Base-by-base conservation (phyloP, 177 flowering plant species). In the Tripterygium wilfordii region DNA sequence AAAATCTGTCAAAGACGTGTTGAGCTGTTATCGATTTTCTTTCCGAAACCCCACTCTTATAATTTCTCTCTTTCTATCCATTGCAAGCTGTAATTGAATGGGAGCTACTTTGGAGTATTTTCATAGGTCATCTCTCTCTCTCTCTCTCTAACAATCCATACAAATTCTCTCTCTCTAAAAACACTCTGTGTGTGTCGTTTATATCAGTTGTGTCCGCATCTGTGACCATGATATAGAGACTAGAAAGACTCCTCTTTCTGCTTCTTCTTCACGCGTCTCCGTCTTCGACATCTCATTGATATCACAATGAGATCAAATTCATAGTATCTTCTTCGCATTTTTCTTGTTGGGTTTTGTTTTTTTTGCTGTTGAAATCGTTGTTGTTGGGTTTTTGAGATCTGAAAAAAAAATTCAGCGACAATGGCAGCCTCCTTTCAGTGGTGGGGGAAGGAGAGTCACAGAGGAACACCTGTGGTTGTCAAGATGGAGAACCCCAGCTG, bases 401-500 rank as follows among this genome's bases (percentile, higher is more conserved):
- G 57, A 17, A n/a, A n/a, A n/a, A n/a, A n/a, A n/a, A n/a, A n/a
- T 64, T 16, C 9, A 30, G 5, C 13, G 5, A 23, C 48, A 48
- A 82, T 82, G 92, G 72, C 92, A 17, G 80, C 88, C 30, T 66
- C 76, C 46, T 76, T 77, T 41, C 74, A 67, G 33, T 77, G 83
- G 85, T 80, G 89, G 94, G 57, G 58, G 12, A 82, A 77, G 49
- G 76, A 77, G 37, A 68, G 61, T 49, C 82, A 77, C 57, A 60
- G 62, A 25, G 88, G 87, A 23, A 82, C 94, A 29, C 90, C 96
- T 46, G 85, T 87, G 41, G 78, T 87, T 0, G 79, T 87, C 21
- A 87, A 84, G 52, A 87, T 87, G 96, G 83, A 87, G 61, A 87
- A 87, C 64, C 92, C 89, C 17, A 79, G 79, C 52, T 87, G 80